phyloP scores from a whole-genome alignment of 306 rosid species.

The Myrica gale region DNA sequence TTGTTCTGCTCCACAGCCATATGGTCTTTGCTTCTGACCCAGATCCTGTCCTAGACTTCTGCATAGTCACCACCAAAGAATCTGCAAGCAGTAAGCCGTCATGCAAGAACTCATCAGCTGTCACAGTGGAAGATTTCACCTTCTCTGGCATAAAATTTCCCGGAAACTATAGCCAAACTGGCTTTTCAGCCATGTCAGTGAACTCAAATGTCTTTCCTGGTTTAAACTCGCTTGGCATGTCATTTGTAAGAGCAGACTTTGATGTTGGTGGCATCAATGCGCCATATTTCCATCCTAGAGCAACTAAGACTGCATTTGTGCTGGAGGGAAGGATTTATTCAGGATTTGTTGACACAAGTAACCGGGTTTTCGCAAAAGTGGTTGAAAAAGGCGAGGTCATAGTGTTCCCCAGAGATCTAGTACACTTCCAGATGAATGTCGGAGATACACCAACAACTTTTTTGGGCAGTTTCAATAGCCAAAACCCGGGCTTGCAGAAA shows the following conservation, averaged over 20 bases:
- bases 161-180: constrained; percentile 59
- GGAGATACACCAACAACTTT: constrained; percentile 76
- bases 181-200: constrained; percentile 57
- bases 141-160: constrained; percentile 63
- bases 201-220: constrained; percentile 75
- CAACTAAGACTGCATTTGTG: constrained; percentile 77
- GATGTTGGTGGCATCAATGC: constrained; percentile 72
- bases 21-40: constrained; percentile 69
- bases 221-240: constrained; percentile 87
- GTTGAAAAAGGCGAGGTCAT: constrained; percentile 89
- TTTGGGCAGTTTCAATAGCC: constrained; percentile 86
- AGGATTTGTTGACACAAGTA: constrained; percentile 74
- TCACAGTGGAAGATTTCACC: constrained; percentile 66
- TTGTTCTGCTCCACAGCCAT: constrained; percentile 34
- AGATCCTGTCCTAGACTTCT: constrained; percentile 81
- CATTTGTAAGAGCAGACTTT: constrained; percentile 78
- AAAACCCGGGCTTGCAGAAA: constrained; percentile 76
- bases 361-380: constrained; percentile 69
- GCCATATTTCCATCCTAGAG: constrained; percentile 90
- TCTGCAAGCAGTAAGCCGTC: constrained; percentile 14
- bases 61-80: constrained; percentile 46
- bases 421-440: constrained; percentile 92
- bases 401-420: constrained; percentile 80
- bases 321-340: constrained; percentile 72
- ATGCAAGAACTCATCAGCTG: constrained; percentile 76